Evolutionary conservation across 2,329 filamentous ascomycete genomes (phyloP).

Genomic region (Colletotrichum simmondsii): DNA sequence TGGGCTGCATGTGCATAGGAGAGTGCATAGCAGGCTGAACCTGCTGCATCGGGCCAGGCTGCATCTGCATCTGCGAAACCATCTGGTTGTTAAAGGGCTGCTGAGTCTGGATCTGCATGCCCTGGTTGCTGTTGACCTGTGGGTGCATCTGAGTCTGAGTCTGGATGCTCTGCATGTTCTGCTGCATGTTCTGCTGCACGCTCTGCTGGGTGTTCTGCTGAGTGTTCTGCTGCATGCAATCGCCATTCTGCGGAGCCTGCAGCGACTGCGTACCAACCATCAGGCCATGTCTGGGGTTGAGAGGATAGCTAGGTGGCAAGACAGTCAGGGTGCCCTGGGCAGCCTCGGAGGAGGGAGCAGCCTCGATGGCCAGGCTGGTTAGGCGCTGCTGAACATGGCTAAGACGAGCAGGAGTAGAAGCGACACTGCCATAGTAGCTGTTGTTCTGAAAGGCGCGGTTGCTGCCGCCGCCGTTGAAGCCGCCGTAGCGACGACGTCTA

Average conservation of each 20-base stretch:
- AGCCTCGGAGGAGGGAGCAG: slow-evolving; percentile 3
- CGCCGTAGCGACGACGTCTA: slow-evolving; percentile 9
- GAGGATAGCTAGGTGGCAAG: background rate
- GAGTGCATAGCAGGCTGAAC: background rate
- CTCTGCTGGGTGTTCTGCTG: background rate
- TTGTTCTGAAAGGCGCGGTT: background rate
- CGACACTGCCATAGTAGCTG: background rate
- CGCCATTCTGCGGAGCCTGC: slow-evolving; percentile 1
- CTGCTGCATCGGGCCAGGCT: background rate
- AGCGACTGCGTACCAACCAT: background rate
- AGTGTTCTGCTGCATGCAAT: background rate
- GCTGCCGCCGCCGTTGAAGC: background rate
- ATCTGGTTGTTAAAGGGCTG: background rate
- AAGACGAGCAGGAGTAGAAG: slow-evolving; percentile 25
- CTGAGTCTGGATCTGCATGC: background rate
- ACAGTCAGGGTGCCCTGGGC: slow-evolving; percentile 13
- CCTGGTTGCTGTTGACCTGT: background rate
- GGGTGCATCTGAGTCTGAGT: background rate
- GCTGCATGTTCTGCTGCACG: background rate
- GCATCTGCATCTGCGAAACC: background rate
- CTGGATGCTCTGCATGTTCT: background rate
- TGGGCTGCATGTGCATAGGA: background rate
- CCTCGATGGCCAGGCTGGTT: slow-evolving; percentile 25
- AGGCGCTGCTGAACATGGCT: background rate
- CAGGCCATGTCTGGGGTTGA: background rate